A percentile compares a stretch with the other conserved stretches of the same genome.
Conservation (phyloP, 768 basidiomycete genomes). For the Sistotremastrum niveocremeum region DNA sequence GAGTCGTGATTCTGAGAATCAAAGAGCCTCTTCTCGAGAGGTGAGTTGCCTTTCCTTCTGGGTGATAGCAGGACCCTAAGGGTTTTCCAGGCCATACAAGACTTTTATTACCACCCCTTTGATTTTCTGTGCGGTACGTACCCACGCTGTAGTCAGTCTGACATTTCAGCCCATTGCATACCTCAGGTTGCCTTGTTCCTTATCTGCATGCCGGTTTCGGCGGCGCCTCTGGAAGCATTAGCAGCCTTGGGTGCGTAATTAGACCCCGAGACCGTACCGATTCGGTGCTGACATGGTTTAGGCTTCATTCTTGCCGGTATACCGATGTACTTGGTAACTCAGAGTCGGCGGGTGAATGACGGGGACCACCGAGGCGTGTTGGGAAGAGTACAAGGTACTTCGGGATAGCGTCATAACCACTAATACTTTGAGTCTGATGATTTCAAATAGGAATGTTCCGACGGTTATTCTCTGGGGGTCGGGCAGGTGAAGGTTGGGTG, state of each 20-base stretch:
- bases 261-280: background rate
- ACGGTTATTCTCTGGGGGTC: conserved; percentile 31
- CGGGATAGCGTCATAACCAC: too few relatives aligned
- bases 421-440: background rate
- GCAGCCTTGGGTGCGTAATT: conserved; percentile 63
- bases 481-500: conserved; percentile 56
- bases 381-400: too few relatives aligned
- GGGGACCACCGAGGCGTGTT: background rate
- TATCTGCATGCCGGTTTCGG: conserved; percentile 87
- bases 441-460: conserved; percentile 26
- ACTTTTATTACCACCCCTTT: conserved; percentile 87
- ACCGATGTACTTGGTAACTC: conserved; percentile 71
- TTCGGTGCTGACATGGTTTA: conserved; percentile 16
- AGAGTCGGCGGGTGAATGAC: conserved; percentile 3
- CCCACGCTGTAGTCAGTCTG: background rate
- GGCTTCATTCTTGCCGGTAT: conserved; percentile 70
- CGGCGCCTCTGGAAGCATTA: conserved; percentile 78
- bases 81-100: conserved; percentile 60
- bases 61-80: too few relatives aligned
- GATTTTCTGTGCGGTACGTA: conserved; percentile 46
- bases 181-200: conserved; percentile 74
- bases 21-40: conserved; percentile 85
- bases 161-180: background rate
- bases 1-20: conserved; percentile 73
- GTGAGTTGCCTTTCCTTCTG: conserved; percentile 19